A percentile compares a stretch with the other conserved stretches of the same genome.
phyloP scores from a whole-genome alignment of 202 grass and related monocot genomes.

The Cymbopogon flexuosus region DNA sequence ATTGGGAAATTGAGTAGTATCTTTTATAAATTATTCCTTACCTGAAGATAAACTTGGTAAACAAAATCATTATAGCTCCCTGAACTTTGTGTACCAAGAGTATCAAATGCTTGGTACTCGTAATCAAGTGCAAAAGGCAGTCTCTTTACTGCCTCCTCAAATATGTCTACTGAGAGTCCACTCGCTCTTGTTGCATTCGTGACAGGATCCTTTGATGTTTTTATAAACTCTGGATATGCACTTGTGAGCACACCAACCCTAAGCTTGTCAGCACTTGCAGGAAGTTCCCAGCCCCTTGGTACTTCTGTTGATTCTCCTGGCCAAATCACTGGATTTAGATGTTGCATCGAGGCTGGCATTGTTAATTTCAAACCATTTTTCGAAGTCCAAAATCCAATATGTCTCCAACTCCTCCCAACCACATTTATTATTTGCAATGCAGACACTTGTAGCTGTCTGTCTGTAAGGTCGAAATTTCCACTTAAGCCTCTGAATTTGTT shows the following conservation, averaged over 20 bases:
- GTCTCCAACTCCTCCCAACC: constrained; percentile 18
- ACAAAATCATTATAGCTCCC: constrained; percentile 40
- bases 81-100: background rate
- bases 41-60: constrained; percentile 49
- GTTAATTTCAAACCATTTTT: constrained; percentile 7
- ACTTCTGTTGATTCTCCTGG: constrained; percentile 41
- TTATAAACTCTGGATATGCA: constrained; percentile 18
- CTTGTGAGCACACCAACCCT: constrained; percentile 21
- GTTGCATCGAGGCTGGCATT: background rate
- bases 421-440: constrained; percentile 56
- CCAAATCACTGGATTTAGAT: constrained; percentile 42
- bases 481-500: constrained; percentile 47
- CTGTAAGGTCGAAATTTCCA: constrained; percentile 40
- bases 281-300: constrained; percentile 52
- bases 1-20: background rate
- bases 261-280: constrained; percentile 32
- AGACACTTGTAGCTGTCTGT: constrained; percentile 12
- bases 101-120: constrained; percentile 32
- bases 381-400: constrained; percentile 41
- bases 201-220: background rate
- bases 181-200: background rate
- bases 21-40: background rate
- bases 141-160: constrained; percentile 35
- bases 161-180: constrained; percentile 42
- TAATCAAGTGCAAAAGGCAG: constrained; percentile 39